phyloP scores from a whole-genome alignment of 2,329 filamentous ascomycete genomes.

The Cercospora nicotianae region DNA sequence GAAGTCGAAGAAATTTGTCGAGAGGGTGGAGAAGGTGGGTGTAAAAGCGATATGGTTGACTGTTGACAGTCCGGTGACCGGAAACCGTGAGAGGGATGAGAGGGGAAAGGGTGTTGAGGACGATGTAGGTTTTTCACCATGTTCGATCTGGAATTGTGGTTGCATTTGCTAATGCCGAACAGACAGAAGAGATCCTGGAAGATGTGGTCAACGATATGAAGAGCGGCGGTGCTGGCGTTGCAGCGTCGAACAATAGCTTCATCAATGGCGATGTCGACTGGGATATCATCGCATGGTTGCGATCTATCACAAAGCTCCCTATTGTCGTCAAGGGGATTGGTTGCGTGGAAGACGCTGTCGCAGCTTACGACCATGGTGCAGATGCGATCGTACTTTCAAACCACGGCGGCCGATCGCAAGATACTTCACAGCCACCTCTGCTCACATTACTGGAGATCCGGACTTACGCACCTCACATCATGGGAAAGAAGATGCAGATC shows the following conservation, averaged over 20 bases:
- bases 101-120: slow-evolving; percentile 41
- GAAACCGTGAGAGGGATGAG: slow-evolving; percentile 54
- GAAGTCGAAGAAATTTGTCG: slow-evolving; percentile 53
- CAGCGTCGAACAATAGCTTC: slow-evolving; percentile 30
- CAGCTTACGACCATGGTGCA: slow-evolving; percentile 45
- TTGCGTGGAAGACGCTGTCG: slow-evolving; percentile 42
- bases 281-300: slow-evolving; percentile 29
- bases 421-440: slow-evolving; percentile 55
- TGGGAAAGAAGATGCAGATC: slow-evolving; percentile 46
- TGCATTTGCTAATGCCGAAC: neutral
- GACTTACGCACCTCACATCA: slow-evolving; percentile 55
- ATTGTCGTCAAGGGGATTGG: slow-evolving; percentile 43
- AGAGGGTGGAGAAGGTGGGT: slow-evolving; percentile 48
- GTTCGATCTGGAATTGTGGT: neutral
- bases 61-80: slow-evolving; percentile 57
- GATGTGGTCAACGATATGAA: slow-evolving; percentile 25
- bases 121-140: neutral
- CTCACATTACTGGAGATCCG: slow-evolving; percentile 62
- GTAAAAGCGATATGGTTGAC: slow-evolving; percentile 59
- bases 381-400: slow-evolving; percentile 48
- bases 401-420: slow-evolving; percentile 54
- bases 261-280: slow-evolving; percentile 32
- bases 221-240: slow-evolving; percentile 23
- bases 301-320: slow-evolving; percentile 36
- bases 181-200: slow-evolving; percentile 27